phyloP scores from a whole-genome alignment of 1,284 basidiomycete genomes.

The Paramarasmius palmivorus region DNA sequence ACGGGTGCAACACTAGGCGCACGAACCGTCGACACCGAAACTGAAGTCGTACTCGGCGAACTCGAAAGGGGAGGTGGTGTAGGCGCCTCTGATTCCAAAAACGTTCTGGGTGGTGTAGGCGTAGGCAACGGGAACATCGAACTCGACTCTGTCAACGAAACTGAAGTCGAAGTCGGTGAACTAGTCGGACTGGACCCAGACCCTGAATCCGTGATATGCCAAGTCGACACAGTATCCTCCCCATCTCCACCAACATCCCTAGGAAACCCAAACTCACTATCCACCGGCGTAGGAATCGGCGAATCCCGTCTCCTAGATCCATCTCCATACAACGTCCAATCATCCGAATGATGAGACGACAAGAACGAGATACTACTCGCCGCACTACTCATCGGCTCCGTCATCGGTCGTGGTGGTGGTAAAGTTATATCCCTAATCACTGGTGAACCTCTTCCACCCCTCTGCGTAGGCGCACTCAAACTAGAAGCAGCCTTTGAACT shows the following conservation, averaged over 20 bases:
- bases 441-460: too few species aligned
- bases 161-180: constrained; percentile 20
- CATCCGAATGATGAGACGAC: constrained; percentile 77
- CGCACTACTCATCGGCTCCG: constrained; percentile 49
- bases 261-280: neutral
- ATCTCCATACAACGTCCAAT: constrained; percentile 27
- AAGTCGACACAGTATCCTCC: too few species aligned
- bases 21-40: constrained; percentile 5
- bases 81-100: constrained; percentile 28
- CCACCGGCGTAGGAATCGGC: constrained; percentile 7
- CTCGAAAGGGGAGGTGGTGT: constrained; percentile 30
- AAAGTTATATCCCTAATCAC: too few species aligned
- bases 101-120: constrained; percentile 15
- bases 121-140: constrained; percentile 6
- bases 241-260: too few species aligned
- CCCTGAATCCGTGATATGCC: too few species aligned
- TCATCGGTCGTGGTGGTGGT: too few species aligned
- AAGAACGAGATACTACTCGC: constrained; percentile 62
- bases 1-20: constrained; percentile 13
- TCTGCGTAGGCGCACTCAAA: too few species aligned
- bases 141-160: constrained; percentile 35
- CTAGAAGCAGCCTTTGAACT: constrained; percentile 23
- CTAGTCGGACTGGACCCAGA: constrained; percentile 13
- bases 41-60: constrained; percentile 10
- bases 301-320: constrained; percentile 2